Conservation (phyloP, 805 yeast species). For the Hanseniaspora valbyensis region DNA sequence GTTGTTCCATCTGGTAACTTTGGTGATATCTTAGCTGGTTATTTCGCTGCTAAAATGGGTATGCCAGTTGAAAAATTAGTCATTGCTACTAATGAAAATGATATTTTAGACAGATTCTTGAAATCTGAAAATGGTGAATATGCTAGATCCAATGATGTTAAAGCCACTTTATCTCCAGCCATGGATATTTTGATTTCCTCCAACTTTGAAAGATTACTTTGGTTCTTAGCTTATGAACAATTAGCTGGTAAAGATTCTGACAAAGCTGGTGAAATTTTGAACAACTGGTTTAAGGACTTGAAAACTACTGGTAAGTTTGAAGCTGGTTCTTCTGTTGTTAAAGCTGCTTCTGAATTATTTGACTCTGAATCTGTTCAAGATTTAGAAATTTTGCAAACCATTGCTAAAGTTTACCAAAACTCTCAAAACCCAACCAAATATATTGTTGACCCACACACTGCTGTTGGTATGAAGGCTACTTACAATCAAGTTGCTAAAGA, state of each 20-base stretch:
- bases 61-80: conserved; percentile 76
- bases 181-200: conserved; percentile 96
- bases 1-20: conserved; percentile 98
- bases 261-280: conserved; percentile 63
- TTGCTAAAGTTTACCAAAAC: conserved; percentile 52
- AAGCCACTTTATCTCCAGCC: conserved; percentile 90
- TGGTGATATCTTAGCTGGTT: conserved; percentile 96
- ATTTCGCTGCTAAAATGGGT: conserved; percentile 90
- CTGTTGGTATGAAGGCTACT: conserved; percentile 83
- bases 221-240: conserved; percentile 80
- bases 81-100: conserved; percentile 93
- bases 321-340: conserved; percentile 54
- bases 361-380: conserved; percentile 73
- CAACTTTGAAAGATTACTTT: conserved; percentile 88
- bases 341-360: conserved; percentile 57
- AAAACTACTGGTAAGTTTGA: conserved; percentile 64
- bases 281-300: conserved; percentile 67
- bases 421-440: conserved; percentile 50
- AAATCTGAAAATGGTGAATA: conserved; percentile 58
- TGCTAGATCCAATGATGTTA: conserved; percentile 64
- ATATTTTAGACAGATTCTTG: conserved; percentile 85
- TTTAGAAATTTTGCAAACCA: conserved; percentile 66
- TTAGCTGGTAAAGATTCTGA: conserved; percentile 33
- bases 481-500: conserved; percentile 47
- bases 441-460: conserved; percentile 90